Conservation (phyloP, 1,284 basidiomycete species). For the Macrocybe sp. region DNA sequence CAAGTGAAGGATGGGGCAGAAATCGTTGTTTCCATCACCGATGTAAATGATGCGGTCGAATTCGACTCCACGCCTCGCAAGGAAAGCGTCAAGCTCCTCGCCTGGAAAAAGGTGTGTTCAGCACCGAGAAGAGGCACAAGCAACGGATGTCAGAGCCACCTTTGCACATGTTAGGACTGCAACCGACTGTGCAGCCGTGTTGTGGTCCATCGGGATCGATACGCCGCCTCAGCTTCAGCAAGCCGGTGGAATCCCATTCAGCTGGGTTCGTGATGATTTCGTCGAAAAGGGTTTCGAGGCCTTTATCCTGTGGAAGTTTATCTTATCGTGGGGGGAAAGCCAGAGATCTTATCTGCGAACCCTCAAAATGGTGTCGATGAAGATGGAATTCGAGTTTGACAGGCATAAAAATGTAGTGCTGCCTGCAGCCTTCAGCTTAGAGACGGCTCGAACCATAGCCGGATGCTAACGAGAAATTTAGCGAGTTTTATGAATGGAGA, state of each 20-base stretch:
- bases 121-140: neutral
- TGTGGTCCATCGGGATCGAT: constrained; percentile 75
- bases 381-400: constrained; percentile 92
- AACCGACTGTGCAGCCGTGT: constrained; percentile 85
- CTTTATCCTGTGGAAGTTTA: constrained; percentile 53
- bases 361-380: constrained; percentile 87
- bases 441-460: constrained; percentile 90
- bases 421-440: constrained; percentile 60
- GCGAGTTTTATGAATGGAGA: constrained; percentile 2
- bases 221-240: constrained; percentile 75
- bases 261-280: constrained; percentile 95
- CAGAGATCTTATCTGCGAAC: constrained; percentile 27
- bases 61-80: constrained; percentile 59
- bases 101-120: constrained; percentile 38
- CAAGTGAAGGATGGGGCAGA: constrained; percentile 85
- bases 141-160: constrained; percentile 36
- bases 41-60: constrained; percentile 77
- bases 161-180: constrained; percentile 98
- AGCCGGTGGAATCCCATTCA: constrained; percentile 68
- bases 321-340: neutral
- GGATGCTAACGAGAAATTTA: constrained; percentile 70
- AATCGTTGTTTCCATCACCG: constrained; percentile 95
- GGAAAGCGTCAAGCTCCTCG: constrained; percentile 82
- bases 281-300: constrained; percentile 69
- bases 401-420: constrained; percentile 86